Percentiles rank a stretch among this genome's conserved stretches.
phyloP scores from a whole-genome alignment of 1,284 basidiomycete genomes.

The Tylopilus orsonianus region DNA sequence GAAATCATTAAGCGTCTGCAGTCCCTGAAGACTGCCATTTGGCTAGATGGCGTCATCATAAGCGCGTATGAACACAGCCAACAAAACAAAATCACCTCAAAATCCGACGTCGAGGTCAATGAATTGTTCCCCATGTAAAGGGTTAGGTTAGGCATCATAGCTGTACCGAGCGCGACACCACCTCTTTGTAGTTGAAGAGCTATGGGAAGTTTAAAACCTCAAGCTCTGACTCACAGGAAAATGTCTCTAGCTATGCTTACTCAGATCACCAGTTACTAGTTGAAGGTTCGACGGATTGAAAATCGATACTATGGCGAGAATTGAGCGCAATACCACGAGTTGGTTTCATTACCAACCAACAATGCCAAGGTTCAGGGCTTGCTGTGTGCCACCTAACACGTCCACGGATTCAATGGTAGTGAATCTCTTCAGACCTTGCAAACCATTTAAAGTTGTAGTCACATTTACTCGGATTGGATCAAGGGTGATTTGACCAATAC shows the following conservation, averaged over 20 bases:
- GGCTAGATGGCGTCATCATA: slow-evolving; percentile 40
- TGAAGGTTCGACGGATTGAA: slow-evolving; percentile 73
- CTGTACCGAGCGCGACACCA: slow-evolving; percentile 54
- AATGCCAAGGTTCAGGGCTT: slow-evolving; percentile 62
- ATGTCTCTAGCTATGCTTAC: slow-evolving; percentile 36
- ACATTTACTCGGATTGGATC: slow-evolving; percentile 77
- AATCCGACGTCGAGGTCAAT: slow-evolving; percentile 47
- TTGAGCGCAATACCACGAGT: not conserved
- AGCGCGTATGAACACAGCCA: not conserved
- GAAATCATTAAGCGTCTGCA: slow-evolving; percentile 69
- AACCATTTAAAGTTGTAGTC: slow-evolving; percentile 60
- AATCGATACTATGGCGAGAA: slow-evolving; percentile 49
- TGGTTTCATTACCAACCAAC: slow-evolving; percentile 38
- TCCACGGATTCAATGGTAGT: slow-evolving; percentile 66
- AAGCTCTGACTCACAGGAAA: not conserved
- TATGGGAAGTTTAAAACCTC: slow-evolving; percentile 23
- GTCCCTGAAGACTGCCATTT: slow-evolving; percentile 61
- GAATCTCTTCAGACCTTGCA: slow-evolving; percentile 61
- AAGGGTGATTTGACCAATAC: slow-evolving; percentile 69
- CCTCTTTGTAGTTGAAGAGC: slow-evolving; percentile 58
- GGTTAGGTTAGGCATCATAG: slow-evolving; percentile 57
- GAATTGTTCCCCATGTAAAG: slow-evolving; percentile 61
- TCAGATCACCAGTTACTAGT: slow-evolving; percentile 57
- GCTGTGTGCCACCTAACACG: slow-evolving; percentile 65
- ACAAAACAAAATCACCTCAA: slow-evolving; percentile 39